These are phyloP conservation scores for Clarireedia sp. DNA, from an alignment of 2,329 filamentous ascomycete species.

Conservation along the genomic window DNA sequence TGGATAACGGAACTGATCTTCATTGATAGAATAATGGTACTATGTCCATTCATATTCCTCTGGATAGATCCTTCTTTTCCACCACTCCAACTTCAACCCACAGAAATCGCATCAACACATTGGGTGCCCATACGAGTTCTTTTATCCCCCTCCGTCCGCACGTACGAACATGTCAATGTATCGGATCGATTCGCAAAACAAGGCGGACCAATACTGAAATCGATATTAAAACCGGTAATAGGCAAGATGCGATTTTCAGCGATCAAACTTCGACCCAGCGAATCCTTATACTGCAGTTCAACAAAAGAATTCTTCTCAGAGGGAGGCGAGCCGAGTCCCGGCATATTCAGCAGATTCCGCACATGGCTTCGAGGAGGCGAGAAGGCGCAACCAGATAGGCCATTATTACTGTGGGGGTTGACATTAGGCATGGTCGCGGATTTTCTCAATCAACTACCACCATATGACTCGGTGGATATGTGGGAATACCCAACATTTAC, in stretches of 20 bases:
- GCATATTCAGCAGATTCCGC: constrained; percentile 13
- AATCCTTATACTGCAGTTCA: constrained; percentile 49
- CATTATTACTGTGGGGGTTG: constrained; percentile 59
- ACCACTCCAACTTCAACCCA: constrained; percentile 53
- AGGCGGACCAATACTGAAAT: constrained; percentile 45
- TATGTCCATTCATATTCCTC: constrained; percentile 62
- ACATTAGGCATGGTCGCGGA: constrained; percentile 61
- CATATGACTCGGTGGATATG: constrained; percentile 49
- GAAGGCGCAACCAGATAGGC: constrained; percentile 27
- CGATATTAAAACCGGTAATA: constrained; percentile 47
- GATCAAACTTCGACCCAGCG: constrained; percentile 52
- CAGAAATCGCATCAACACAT: constrained; percentile 60
- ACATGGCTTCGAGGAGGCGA: constrained; percentile 30
- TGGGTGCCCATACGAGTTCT: constrained; percentile 60
- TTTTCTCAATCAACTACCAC: constrained; percentile 60
- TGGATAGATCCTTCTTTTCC: constrained; percentile 48
- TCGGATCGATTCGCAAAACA: constrained; percentile 51
- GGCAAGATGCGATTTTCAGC: constrained; percentile 63
- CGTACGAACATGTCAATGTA: constrained; percentile 55
- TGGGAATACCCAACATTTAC: constrained; percentile 66
- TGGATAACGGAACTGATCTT: neutral
- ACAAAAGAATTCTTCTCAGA: constrained; percentile 39
- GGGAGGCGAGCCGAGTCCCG: constrained; percentile 2
- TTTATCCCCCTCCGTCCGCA: constrained; percentile 51
- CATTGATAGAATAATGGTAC: constrained; percentile 51